Percentiles rank a stretch among this genome's conserved stretches.
These are phyloP conservation scores for Saccharomyces cerevisiae DNA, from an alignment of 805 yeast species.

Conservation along the genomic window DNA sequence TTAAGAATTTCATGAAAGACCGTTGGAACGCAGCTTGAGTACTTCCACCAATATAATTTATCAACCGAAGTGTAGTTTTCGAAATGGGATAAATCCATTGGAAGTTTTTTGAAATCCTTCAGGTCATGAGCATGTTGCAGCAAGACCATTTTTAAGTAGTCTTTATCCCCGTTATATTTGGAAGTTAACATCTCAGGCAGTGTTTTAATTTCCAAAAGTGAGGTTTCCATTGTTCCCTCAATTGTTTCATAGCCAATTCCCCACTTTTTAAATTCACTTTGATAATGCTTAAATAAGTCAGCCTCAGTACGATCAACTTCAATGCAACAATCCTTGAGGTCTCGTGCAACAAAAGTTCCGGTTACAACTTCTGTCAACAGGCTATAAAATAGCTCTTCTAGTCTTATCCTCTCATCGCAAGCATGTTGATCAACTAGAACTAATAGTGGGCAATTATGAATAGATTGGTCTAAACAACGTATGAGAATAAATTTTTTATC, in stretches of 20 bases:
- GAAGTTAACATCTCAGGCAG: conserved; percentile 38
- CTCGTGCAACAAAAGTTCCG: conserved; percentile 8
- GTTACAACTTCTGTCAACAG: conserved; percentile 28
- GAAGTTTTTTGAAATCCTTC: conserved; percentile 21
- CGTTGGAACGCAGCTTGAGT: conserved; percentile 40
- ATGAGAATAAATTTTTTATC: conserved; percentile 57
- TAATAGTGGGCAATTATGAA: conserved; percentile 16
- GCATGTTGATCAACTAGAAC: conserved; percentile 76
- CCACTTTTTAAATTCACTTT: conserved; percentile 34
- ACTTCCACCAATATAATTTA: conserved; percentile 33
- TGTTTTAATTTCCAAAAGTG: conserved; percentile 30
- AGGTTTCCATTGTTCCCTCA: not conserved
- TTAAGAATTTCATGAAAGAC: conserved; percentile 43
- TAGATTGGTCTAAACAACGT: conserved; percentile 9
- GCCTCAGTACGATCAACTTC: conserved; percentile 27
- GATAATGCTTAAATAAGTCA: conserved; percentile 26
- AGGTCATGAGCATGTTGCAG: conserved; percentile 41
- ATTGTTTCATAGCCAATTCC: conserved; percentile 31
- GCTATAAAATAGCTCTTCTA: conserved; percentile 43
- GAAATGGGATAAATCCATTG: conserved; percentile 1
- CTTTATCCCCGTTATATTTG: conserved; percentile 25
- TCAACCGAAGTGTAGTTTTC: not conserved
- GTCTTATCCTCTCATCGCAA: conserved; percentile 62
- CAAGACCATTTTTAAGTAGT: conserved; percentile 33
- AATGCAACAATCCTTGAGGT: conserved; percentile 8